Evolutionary conservation across 768 basidiomycete genomes (phyloP).

Genomic region (Coprinopsis cinerea): DNA sequence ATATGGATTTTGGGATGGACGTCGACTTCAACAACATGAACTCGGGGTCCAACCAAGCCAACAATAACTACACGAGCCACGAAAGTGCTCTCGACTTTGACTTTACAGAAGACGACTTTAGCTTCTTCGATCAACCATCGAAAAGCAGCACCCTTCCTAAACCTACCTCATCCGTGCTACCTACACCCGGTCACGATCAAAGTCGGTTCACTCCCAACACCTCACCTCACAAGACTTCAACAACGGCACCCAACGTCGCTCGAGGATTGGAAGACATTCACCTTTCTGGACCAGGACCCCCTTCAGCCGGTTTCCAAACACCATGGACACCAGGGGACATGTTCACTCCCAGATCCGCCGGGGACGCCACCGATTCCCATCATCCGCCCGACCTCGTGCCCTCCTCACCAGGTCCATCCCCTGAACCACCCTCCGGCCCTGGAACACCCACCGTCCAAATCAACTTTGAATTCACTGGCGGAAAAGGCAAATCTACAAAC

Average conservation of each 20-base stretch:
- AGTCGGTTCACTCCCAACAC: neutral
- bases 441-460: conserved; percentile 51
- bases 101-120: conserved; percentile 87
- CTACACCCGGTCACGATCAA: neutral
- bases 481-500: conserved; percentile 17
- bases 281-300: conserved; percentile 16
- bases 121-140: conserved; percentile 71
- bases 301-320: conserved; percentile 9
- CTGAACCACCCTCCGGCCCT: conserved; percentile 41
- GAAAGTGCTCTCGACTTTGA: conserved; percentile 46
- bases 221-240: neutral
- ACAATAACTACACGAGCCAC: conserved; percentile 21
- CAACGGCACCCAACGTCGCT: neutral
- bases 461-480: conserved; percentile 22
- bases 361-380: conserved; percentile 20
- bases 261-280: conserved; percentile 22
- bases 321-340: conserved; percentile 17
- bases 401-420: conserved; percentile 47
- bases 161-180: conserved; percentile 7
- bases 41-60: conserved; percentile 5
- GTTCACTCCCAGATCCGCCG: conserved; percentile 23
- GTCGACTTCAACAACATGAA: conserved; percentile 33
- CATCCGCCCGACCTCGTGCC: conserved; percentile 40
- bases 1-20: conserved; percentile 41
- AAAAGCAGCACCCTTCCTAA: conserved; percentile 3